Conservation (phyloP, 192 early-diverging fungal genomes). For the Coemansia sp. region DNA sequence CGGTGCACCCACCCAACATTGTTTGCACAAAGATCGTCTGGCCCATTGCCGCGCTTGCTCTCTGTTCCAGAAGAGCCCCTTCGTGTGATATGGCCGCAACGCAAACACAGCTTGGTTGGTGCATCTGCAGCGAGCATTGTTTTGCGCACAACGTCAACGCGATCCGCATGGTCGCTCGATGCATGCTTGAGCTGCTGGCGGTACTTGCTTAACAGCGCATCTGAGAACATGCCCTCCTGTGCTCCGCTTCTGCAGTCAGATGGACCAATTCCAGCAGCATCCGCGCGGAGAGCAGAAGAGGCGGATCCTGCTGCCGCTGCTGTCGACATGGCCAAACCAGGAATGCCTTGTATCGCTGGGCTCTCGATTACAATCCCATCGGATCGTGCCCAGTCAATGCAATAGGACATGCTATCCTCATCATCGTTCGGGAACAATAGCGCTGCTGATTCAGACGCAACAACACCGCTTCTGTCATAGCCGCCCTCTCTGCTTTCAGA, state of each 20-base stretch:
- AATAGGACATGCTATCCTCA: constrained; percentile 41
- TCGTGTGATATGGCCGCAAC: constrained; percentile 49
- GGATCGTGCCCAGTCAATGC: constrained; percentile 54
- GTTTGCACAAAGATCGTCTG: neutral
- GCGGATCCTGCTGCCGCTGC: neutral
- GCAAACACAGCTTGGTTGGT: constrained; percentile 31
- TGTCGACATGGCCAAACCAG: constrained; percentile 2
- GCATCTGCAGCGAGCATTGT: constrained; percentile 36
- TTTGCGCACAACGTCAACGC: constrained; percentile 49
- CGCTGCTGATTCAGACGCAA: neutral
- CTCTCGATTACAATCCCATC: constrained; percentile 46
- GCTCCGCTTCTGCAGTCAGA: neutral
- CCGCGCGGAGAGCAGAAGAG: no score
- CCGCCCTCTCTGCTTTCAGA: neutral
- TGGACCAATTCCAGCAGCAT: neutral
- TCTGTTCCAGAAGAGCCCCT: neutral
- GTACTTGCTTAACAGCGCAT: constrained; percentile 10
- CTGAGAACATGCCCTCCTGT: neutral
- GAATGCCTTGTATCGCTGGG: constrained; percentile 11
- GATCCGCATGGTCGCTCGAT: constrained; percentile 19
- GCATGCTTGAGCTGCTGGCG: constrained; percentile 16
- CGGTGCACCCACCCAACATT: constrained; percentile 35
- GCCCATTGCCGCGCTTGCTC: neutral
- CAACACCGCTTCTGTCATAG: neutral
- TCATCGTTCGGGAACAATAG: neutral